phyloP scores from a whole-genome alignment of 1,284 basidiomycete species.

The Exobasidium cylindrosporum region DNA sequence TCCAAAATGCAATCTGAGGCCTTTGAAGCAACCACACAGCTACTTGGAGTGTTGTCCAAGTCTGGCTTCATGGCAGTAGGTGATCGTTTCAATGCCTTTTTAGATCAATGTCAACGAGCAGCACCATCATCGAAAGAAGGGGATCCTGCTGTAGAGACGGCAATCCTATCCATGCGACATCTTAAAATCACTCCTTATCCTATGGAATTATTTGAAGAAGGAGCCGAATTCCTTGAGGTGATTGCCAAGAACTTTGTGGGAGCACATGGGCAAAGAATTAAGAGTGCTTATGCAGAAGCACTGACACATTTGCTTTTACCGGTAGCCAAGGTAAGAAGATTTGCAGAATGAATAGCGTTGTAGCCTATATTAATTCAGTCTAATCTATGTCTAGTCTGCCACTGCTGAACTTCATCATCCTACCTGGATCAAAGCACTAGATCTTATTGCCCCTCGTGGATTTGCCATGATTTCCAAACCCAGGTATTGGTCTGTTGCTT shows the following conservation, averaged over 20 bases:
- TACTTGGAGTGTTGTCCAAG: conserved; percentile 48
- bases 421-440: conserved; percentile 85
- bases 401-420: conserved; percentile 96
- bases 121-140: conserved; percentile 34
- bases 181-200: conserved; percentile 67
- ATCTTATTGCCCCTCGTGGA: conserved; percentile 78
- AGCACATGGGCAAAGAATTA: conserved; percentile 78
- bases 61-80: conserved; percentile 40
- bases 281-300: conserved; percentile 80
- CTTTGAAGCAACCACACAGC: conserved; percentile 42
- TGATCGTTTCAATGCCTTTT: conserved; percentile 47
- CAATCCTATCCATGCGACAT: conserved; percentile 46
- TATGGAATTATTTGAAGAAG: conserved; percentile 86
- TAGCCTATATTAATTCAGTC: too few species aligned
- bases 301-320: conserved; percentile 77
- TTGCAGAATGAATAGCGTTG: too few species aligned
- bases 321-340: conserved; percentile 73
- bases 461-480: conserved; percentile 83
- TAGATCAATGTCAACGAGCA: conserved; percentile 36
- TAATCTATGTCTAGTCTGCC: conserved; percentile 72
- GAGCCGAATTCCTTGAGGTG: conserved; percentile 82
- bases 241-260: conserved; percentile 78
- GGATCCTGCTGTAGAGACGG: conserved; percentile 44
- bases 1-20: conserved; percentile 33
- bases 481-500: conserved; percentile 84